These are phyloP conservation scores for Jacaranda mimosifolia DNA, from an alignment of 257 asterid species.

Conservation along the genomic window DNA sequence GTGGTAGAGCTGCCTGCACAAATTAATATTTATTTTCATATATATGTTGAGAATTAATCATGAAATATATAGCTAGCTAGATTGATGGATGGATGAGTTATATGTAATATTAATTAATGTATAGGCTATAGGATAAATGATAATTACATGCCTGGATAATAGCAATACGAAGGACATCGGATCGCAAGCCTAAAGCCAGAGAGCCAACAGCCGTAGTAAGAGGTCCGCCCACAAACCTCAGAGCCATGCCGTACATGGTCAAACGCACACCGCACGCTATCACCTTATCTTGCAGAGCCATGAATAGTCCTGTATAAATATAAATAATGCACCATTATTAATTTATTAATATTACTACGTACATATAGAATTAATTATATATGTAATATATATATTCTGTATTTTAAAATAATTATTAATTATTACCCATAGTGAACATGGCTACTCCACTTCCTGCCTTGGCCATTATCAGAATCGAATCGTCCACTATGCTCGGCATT, in stretches of 20 bases:
- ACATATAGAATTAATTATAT: not conserved
- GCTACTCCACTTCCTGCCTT: slow-evolving; percentile 79
- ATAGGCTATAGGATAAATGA: too few relatives aligned
- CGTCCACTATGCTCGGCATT: slow-evolving; percentile 70
- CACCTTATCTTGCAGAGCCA: slow-evolving; percentile 76
- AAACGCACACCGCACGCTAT: slow-evolving; percentile 61
- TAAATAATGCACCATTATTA: not conserved
- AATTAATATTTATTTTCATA: too few relatives aligned
- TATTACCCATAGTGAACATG: slow-evolving; percentile 80
- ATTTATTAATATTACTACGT: too few relatives aligned
- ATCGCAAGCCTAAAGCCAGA: slow-evolving; percentile 59
- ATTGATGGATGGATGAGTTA: too few relatives aligned
- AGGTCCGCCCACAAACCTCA: slow-evolving; percentile 72
- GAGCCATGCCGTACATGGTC: slow-evolving; percentile 52
- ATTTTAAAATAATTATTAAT: not conserved
- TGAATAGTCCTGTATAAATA: slow-evolving; percentile 64
- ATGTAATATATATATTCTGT: not conserved
- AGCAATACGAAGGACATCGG: slow-evolving; percentile 53
- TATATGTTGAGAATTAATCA: too few relatives aligned
- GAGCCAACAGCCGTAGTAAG: slow-evolving; percentile 55
- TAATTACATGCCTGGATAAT: slow-evolving; percentile 51
- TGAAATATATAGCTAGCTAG: too few relatives aligned
- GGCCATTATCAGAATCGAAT: slow-evolving; percentile 73
- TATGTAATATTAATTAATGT: too few relatives aligned
- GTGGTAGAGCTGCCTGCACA: slow-evolving; percentile 54